Percentiles rank a stretch among this genome's conserved stretches.
Conservation (phyloP, 2,329 filamentous ascomycete species). For the Aspergillus ochraceus region DNA sequence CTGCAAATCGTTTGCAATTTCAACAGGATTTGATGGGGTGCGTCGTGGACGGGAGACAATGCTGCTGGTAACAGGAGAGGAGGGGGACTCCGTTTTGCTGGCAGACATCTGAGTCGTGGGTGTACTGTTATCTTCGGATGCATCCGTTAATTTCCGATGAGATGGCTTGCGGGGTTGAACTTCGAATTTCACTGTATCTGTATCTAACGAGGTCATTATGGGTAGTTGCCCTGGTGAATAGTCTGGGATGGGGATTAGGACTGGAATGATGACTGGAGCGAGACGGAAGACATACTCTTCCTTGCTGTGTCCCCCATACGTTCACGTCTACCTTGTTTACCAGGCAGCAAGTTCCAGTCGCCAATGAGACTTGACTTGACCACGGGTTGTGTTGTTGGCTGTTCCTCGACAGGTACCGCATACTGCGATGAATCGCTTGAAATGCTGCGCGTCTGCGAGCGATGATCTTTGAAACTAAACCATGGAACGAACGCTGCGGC, state of each 20-base stretch:
- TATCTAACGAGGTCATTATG: background rate
- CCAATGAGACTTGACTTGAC: slow-evolving; percentile 5
- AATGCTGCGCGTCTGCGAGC: background rate
- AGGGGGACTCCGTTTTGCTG: background rate
- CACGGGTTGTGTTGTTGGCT: background rate
- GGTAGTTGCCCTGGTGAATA: background rate
- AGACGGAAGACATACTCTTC: background rate
- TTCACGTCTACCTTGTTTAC: slow-evolving; percentile 5
- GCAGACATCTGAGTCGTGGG: background rate
- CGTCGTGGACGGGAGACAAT: background rate
- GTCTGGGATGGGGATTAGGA: background rate
- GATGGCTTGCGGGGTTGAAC: background rate
- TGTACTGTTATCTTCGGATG: background rate
- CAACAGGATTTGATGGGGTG: background rate
- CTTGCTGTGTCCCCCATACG: background rate
- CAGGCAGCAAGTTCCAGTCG: slow-evolving; percentile 10
- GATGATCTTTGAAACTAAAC: background rate
- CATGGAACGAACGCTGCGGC: background rate
- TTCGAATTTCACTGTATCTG: background rate
- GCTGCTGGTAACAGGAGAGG: background rate
- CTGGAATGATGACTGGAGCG: background rate
- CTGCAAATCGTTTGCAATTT: slow-evolving; percentile 4
- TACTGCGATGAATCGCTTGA: background rate
- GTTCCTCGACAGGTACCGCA: background rate
- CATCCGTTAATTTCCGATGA: background rate